phyloP scores from a whole-genome alignment of 345 rosid genomes.

The Populus simonii region DNA sequence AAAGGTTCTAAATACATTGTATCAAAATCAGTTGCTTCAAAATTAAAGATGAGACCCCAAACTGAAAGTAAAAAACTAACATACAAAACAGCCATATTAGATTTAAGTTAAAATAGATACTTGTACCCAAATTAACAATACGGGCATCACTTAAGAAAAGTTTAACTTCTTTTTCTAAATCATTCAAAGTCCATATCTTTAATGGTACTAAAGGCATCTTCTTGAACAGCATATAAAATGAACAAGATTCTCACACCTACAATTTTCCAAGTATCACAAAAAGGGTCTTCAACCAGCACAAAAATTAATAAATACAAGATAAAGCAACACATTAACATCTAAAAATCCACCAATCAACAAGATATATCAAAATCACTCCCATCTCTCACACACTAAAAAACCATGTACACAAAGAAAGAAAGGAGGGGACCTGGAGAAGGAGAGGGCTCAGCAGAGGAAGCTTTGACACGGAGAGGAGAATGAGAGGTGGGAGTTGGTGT shows the following conservation, averaged over 20 bases:
- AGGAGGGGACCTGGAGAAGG: conserved; percentile 43
- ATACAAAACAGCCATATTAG: too few species aligned
- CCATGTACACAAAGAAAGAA: neutral
- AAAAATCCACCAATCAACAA: too few species aligned
- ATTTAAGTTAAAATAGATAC: too few species aligned
- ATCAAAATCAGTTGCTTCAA: neutral
- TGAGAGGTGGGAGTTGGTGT: conserved; percentile 24
- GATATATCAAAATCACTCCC: too few species aligned
- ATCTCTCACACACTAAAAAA: too few species aligned
- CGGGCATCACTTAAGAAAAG: too few species aligned
- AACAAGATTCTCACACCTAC: neutral
- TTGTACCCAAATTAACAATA: too few species aligned
- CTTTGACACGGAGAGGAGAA: conserved; percentile 55
- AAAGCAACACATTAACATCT: neutral
- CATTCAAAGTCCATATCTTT: too few species aligned
- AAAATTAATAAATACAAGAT: neutral
- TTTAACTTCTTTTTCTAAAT: too few species aligned
- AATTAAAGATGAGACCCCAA: neutral
- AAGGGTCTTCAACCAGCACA: neutral
- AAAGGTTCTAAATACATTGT: neutral
- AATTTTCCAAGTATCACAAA: neutral
- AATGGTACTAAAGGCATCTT: neutral
- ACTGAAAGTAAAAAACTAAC: too few species aligned
- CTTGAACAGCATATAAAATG: neutral
- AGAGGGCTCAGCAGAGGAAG: conserved; percentile 48